These are phyloP conservation scores for Globisporangium uncinulatum DNA, from an alignment of 352 stramenopile genomes.

Conservation along the genomic window DNA sequence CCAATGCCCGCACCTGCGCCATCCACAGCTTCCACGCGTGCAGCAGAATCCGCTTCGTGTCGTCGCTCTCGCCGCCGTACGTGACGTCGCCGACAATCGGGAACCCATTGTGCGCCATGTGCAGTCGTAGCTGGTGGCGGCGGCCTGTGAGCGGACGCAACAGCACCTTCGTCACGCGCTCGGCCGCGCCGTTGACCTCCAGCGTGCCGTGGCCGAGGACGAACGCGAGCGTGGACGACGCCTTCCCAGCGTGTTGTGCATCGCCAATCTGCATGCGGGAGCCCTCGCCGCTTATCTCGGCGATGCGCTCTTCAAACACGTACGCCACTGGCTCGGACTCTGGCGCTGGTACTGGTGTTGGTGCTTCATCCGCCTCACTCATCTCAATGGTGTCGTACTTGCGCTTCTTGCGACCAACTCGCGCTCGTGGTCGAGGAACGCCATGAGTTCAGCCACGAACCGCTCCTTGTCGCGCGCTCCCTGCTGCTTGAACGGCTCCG, in stretches of 20 bases:
- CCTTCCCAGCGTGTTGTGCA: slow-evolving; percentile 25
- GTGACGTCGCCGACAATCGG: too few relatives aligned
- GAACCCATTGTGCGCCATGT: too few relatives aligned
- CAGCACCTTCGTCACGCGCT: slow-evolving; percentile 81
- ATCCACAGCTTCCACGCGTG: slow-evolving; percentile 82
- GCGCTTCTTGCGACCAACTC: slow-evolving; percentile 34
- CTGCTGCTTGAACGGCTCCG: slow-evolving; percentile 39
- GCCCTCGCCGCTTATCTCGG: slow-evolving; percentile 44
- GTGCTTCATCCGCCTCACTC: slow-evolving; percentile 12
- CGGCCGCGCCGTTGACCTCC: slow-evolving; percentile 14
- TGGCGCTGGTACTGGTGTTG: not conserved
- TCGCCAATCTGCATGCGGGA: slow-evolving; percentile 73
- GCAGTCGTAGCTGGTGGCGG: slow-evolving; percentile 80
- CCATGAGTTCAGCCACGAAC: slow-evolving; percentile 39
- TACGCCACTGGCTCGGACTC: slow-evolving; percentile 44
- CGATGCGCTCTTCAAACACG: slow-evolving; percentile 72
- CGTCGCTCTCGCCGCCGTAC: too few relatives aligned
- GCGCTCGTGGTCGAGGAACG: slow-evolving; percentile 53
- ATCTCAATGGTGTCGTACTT: slow-evolving; percentile 41
- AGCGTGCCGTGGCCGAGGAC: slow-evolving; percentile 60
- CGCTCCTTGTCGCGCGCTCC: slow-evolving; percentile 41
- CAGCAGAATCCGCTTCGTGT: slow-evolving; percentile 78
- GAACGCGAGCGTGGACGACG: slow-evolving; percentile 71
- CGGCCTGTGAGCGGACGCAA: slow-evolving; percentile 73
- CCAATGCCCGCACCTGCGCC: slow-evolving; percentile 30